phyloP scores from a whole-genome alignment of 192 early-diverging fungal genomes.

The Coemansia sp. region DNA sequence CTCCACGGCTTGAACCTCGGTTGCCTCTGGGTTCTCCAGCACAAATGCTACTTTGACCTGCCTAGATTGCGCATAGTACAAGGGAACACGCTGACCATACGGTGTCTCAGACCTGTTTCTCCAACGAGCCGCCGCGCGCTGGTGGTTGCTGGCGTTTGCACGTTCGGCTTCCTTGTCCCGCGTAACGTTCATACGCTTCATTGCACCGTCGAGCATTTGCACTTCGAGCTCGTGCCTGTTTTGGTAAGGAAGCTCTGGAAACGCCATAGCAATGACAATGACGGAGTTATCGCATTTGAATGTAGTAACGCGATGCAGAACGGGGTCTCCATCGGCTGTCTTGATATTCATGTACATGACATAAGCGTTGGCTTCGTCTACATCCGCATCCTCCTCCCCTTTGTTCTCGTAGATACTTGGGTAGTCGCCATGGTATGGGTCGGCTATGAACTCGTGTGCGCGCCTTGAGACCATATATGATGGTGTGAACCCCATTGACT shows the following conservation, averaged over 20 bases:
- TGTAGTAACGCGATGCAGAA: conserved; percentile 30
- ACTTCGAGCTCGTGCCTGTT: conserved; percentile 35
- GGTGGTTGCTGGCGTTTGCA: conserved; percentile 1
- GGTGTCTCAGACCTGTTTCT: neutral
- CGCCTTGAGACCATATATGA: conserved; percentile 19
- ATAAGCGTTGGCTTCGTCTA: conserved; percentile 43
- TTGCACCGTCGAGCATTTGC: conserved; percentile 47
- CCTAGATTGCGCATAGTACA: conserved; percentile 37
- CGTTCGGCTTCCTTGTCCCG: conserved; percentile 5
- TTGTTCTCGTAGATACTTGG: conserved; percentile 33
- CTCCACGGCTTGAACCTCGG: neutral
- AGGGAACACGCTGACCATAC: conserved; percentile 15
- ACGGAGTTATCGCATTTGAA: conserved; percentile 50
- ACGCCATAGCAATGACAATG: conserved; percentile 26
- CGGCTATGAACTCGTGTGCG: conserved; percentile 40
- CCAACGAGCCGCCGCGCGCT: conserved; percentile 8
- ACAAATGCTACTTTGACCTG: conserved; percentile 48
- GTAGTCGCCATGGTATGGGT: conserved; percentile 32
- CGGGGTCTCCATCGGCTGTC: conserved; percentile 13
- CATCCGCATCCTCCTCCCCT: conserved; percentile 29
- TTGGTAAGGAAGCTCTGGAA: conserved; percentile 39
- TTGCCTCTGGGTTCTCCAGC: conserved; percentile 33
- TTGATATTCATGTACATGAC: conserved; percentile 48
- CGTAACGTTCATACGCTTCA: conserved; percentile 28
- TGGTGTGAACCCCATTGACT: conserved; percentile 40